Conservation (phyloP, 306 rosid genomes). For the Pachyrhizus erosus region DNA sequence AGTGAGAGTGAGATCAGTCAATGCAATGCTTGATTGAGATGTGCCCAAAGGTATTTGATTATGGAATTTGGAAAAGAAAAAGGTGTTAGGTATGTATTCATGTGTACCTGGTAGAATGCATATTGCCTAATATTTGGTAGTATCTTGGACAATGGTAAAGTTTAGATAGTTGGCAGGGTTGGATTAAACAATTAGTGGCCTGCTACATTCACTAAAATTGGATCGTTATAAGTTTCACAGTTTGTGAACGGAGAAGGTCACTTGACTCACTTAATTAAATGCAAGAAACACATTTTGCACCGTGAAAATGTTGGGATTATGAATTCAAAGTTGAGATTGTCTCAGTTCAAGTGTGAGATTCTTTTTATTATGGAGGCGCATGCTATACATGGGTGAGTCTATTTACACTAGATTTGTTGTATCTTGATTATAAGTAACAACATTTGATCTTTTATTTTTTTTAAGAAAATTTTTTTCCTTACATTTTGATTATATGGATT, state of each 20-base stretch:
- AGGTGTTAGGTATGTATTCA: not conserved
- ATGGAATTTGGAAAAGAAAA: not conserved
- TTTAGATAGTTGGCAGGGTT: not conserved
- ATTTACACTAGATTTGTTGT: not conserved
- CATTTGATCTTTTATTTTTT: not conserved
- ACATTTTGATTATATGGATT: not conserved
- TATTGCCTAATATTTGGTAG: slow-evolving; percentile 1
- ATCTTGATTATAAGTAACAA: not conserved
- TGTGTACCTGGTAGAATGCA: not conserved
- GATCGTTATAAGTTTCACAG: not conserved
- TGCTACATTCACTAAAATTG: slow-evolving; percentile 10
- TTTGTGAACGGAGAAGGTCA: slow-evolving; percentile 18
- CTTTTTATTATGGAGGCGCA: not conserved
- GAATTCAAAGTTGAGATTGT: slow-evolving; percentile 20
- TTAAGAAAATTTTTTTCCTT: not conserved
- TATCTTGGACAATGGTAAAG: not conserved
- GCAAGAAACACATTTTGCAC: not conserved
- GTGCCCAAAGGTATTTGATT: not conserved
- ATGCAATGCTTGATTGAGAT: not conserved
- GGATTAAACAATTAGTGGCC: not conserved
- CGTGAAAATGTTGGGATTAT: not conserved
- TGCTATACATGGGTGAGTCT: not conserved
- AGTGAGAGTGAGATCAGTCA: not conserved
- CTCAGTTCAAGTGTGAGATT: not conserved
- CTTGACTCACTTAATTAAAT: slow-evolving; percentile 13